phyloP scores from a whole-genome alignment of 371 early-diverging fungal genomes.

The Mortierella sp. region DNA sequence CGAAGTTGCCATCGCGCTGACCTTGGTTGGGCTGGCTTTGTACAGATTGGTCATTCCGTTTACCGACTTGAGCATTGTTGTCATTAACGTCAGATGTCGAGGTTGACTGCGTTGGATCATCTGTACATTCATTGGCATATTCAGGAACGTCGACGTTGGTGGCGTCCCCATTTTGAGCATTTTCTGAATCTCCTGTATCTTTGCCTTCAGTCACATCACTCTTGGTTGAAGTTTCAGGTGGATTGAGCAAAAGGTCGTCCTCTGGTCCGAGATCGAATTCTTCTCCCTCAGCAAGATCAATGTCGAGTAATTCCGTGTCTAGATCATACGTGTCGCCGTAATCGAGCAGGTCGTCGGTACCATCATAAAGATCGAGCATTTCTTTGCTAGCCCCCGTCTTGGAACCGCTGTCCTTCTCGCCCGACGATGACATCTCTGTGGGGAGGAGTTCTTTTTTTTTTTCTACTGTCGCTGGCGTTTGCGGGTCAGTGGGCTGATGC shows the following conservation, averaged over 20 bases:
- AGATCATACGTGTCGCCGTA: conserved; percentile 40
- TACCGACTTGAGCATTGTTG: not conserved
- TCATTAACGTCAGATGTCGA: not conserved
- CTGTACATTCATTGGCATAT: not conserved
- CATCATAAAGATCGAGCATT: conserved; percentile 31
- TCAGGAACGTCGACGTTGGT: not conserved
- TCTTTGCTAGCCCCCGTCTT: conserved; percentile 21
- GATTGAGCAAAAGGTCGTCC: conserved; percentile 26
- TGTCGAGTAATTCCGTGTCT: conserved; percentile 32
- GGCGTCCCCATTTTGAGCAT: not conserved
- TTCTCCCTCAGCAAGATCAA: conserved; percentile 20
- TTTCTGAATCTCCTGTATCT: not conserved
- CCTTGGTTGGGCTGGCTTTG: not conserved
- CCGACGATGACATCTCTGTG: conserved; percentile 21
- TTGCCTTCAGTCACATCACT: not conserved
- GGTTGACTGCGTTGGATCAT: not conserved
- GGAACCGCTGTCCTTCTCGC: conserved; percentile 8
- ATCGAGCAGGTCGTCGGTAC: conserved; percentile 35
- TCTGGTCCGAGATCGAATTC: conserved; percentile 39
- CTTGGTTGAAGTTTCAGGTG: not conserved
- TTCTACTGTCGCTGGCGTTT: not conserved
- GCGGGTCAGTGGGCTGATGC: not conserved
- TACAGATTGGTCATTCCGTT: not conserved
- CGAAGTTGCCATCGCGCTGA: conserved; percentile 12
- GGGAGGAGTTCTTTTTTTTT: conserved; percentile 2